These are phyloP conservation scores for Mortierella sp. DNA, from an alignment of 371 early-diverging fungal species.

Conservation along the genomic window DNA sequence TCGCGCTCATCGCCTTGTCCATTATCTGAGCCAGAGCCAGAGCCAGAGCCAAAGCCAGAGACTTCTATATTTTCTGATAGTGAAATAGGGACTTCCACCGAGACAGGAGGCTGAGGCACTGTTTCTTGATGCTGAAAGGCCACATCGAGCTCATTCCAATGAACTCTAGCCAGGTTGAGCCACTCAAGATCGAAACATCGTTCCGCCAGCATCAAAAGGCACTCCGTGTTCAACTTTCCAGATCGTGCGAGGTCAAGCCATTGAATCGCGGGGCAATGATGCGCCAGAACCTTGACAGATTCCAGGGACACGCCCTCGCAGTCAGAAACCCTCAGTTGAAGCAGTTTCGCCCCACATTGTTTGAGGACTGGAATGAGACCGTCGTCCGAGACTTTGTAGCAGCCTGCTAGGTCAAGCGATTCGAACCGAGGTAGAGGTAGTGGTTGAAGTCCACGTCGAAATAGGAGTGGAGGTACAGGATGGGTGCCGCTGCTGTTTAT, in stretches of 20 bases:
- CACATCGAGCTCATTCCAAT: conserved; percentile 7
- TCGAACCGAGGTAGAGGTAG: conserved; percentile 19
- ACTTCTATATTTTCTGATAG: no score
- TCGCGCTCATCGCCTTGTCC: neutral
- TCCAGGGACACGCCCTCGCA: conserved; percentile 27
- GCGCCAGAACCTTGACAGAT: conserved; percentile 21
- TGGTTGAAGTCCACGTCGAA: neutral
- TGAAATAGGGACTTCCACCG: no score
- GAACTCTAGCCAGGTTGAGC: conserved; percentile 44
- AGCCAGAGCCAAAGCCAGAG: no score
- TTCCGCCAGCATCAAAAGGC: conserved; percentile 30
- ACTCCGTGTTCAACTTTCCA: conserved; percentile 27
- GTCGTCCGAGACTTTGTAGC: conserved; percentile 29
- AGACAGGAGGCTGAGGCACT: no score
- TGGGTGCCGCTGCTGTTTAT: neutral
- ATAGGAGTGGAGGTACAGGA: neutral
- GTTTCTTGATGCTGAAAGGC: no score
- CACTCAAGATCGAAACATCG: conserved; percentile 40
- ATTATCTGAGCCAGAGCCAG: no score
- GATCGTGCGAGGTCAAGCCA: conserved; percentile 54
- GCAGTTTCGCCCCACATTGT: conserved; percentile 31
- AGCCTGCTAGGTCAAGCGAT: conserved; percentile 46
- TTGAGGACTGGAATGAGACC: conserved; percentile 26
- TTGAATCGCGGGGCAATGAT: conserved; percentile 31
- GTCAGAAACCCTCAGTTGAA: conserved; percentile 47